A percentile compares a stretch with the other conserved stretches of the same genome.
Conservation (phyloP, 768 basidiomycete species). For the Aureoboletus auriporus region DNA sequence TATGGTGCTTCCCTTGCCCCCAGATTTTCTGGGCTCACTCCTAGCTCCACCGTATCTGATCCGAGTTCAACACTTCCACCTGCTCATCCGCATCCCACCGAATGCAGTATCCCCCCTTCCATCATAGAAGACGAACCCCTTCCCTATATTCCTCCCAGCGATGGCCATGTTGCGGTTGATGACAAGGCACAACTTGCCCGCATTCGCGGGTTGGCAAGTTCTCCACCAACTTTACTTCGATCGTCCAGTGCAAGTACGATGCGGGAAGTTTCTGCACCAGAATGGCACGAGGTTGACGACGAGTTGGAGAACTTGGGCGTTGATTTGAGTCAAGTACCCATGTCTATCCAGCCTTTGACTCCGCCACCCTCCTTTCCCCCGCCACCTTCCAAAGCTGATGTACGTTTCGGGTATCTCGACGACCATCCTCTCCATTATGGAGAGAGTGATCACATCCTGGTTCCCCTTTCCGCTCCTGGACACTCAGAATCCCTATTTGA, state of each 20-base stretch:
- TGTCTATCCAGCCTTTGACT: conserved; percentile 1
- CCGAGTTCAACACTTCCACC: conserved; percentile 11
- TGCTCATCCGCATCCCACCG: conserved; percentile 4
- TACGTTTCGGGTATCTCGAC: conserved; percentile 34
- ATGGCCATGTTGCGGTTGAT: conserved; percentile 63
- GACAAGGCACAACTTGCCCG: conserved; percentile 58
- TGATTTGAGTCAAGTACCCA: conserved; percentile 6
- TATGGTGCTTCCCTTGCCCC: conserved; percentile 36
- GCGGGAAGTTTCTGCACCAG: conserved; percentile 43
- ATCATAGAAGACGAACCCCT: conserved; percentile 16
- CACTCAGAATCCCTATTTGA: conserved; percentile 48
- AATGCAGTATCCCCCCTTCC: conserved; percentile 1
- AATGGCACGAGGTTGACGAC: conserved; percentile 50
- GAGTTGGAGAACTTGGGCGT: conserved; percentile 25
- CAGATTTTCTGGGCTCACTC: conserved; percentile 4
- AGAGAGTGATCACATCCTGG: conserved; percentile 27
- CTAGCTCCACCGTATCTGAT: conserved; percentile 5
- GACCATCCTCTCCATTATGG: conserved; percentile 36
- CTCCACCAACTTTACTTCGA: conserved; percentile 37
- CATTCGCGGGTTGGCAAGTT: conserved; percentile 48
- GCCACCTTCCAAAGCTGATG: conserved; percentile 39
- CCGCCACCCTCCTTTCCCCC: conserved; percentile 23
- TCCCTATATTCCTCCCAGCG: conserved; percentile 30
- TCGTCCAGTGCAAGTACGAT: conserved; percentile 11
- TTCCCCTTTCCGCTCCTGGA: conserved; percentile 33